Evolutionary conservation across 108 stramenopile genomes (phyloP).

Genomic region (Seminavis robusta): DNA sequence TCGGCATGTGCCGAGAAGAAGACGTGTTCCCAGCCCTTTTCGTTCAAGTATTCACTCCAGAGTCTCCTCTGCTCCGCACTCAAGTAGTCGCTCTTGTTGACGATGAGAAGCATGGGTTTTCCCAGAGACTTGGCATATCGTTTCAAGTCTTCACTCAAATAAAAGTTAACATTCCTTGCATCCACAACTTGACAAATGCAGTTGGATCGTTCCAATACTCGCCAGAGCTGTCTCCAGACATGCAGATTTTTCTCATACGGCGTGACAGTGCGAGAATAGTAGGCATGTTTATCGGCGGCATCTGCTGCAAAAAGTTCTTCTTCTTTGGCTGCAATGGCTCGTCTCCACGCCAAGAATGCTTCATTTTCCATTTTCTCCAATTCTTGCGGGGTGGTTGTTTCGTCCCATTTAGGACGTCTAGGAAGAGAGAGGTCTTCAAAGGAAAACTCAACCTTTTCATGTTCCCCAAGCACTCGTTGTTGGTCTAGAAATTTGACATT

Average conservation of each 20-base stretch:
- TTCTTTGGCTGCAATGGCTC: conserved; percentile 83
- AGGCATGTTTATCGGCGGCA: background rate
- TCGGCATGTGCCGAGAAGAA: conserved; percentile 96
- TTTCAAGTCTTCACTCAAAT: conserved; percentile 87
- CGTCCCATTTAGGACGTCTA: conserved; percentile 90
- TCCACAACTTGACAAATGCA: conserved; percentile 95
- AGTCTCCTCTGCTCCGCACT: conserved; percentile 69
- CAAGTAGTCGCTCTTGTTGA: conserved; percentile 98
- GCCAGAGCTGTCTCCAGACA: conserved; percentile 99
- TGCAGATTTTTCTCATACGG: conserved; percentile 99
- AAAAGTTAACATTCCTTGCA: conserved; percentile 96
- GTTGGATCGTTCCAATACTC: conserved; percentile 93
- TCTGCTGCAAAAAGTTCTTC: conserved; percentile 63
- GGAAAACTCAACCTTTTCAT: conserved; percentile 56
- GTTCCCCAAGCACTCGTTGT: background rate
- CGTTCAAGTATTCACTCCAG: conserved; percentile 89
- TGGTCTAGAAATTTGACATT: no score
- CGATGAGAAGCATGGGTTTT: conserved; percentile 86
- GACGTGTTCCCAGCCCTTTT: conserved; percentile 65
- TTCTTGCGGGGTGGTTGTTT: conserved; percentile 84
- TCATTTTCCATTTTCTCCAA: conserved; percentile 86
- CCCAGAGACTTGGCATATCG: conserved; percentile 79
- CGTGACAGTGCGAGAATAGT: conserved; percentile 57
- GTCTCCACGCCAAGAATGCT: conserved; percentile 93
- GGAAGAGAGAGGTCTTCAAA: conserved; percentile 92